Evolutionary conservation across 2,329 filamentous ascomycete genomes (phyloP), one percentile per base, ranked within the genome.

Genomic region (Diaporthe destruens): DNA sequence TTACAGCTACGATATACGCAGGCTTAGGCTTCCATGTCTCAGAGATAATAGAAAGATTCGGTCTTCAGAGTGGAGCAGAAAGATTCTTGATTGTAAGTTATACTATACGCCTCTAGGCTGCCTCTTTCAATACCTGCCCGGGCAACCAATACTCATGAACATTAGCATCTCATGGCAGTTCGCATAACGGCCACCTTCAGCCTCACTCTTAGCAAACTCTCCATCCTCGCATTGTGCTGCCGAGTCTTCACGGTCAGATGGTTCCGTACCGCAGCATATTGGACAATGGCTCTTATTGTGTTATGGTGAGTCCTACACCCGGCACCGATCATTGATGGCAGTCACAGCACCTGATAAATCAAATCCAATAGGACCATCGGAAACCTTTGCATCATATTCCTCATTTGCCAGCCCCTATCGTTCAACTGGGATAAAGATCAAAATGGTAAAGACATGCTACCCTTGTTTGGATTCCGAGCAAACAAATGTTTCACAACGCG

Each of bases 381-480:
- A 29, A 51, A 47, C 16, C 18, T 71, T 16, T 49, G 18, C 5
- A 61, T 71, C 23, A 29, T 63, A 14, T 49, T 63, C 16, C 56
- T 34, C 18, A 47, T 59, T 8, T 72, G 72, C 29, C 65, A 63
- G 51, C 72, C 72, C 11, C 25, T 74, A 16, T 61, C 42, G 11
- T 73, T 23, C n/a, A 55, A 57, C 67, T 74, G 73, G 73, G 44
- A 57, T 5, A 69, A 69, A 12, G 36, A 3, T 16, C 44, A 51
- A 51, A 25, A 51, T 5, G 61, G 61, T 65, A 36, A 20, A 42
- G 6, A 36, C 2, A 49, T 51, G 12, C 32, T 34, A 12, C 9
- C 23, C 6, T 51, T 18, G 12, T 36, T 12, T 1, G 6, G 16
- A 1, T 11, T 6, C 11, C 9, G n/a, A 1, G 12, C 29, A 65